Percentiles rank a stretch among this genome's conserved stretches.
Evolutionary conservation across 495 filamentous ascomycete species (phyloP).

Genomic region (Patellaria atrata): DNA sequence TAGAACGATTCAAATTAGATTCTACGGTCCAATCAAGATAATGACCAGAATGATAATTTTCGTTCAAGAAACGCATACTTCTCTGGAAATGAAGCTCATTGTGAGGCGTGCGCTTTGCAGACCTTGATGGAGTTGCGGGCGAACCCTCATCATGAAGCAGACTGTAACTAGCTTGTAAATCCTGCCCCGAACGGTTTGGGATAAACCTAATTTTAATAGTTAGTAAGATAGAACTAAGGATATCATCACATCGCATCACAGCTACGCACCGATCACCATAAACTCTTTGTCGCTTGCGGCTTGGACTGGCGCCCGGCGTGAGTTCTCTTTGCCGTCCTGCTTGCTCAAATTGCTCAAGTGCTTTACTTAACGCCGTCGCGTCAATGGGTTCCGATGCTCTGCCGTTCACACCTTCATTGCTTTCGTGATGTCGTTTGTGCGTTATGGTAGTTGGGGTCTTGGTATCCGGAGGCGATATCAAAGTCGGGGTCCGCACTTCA

Average conservation of each 20-base stretch:
- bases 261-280: constrained; percentile 61
- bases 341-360: constrained; percentile 48
- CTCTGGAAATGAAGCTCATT: constrained; percentile 87
- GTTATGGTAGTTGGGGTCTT: constrained; percentile 31
- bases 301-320: constrained; percentile 63
- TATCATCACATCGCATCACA: not conserved
- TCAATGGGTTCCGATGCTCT: constrained; percentile 44
- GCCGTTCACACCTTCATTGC: no score
- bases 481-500: constrained; percentile 19
- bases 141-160: constrained; percentile 84
- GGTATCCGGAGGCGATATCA: constrained; percentile 30
- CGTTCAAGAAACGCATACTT: constrained; percentile 41
- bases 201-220: constrained; percentile 55
- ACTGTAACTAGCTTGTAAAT: constrained; percentile 80
- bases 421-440: constrained; percentile 28
- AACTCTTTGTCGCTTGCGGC: constrained; percentile 71
- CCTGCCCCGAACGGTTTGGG: constrained; percentile 83
- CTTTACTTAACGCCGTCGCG: constrained; percentile 44
- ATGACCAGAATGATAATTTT: not conserved
- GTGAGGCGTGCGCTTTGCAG: constrained; percentile 71
- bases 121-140: constrained; percentile 74
- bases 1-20: constrained; percentile 32
- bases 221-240: not conserved
- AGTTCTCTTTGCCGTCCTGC: constrained; percentile 47
- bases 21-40: not conserved